Conservation (phyloP, 1,139 yeast species). For the Sugiyamaella neomexicana region DNA sequence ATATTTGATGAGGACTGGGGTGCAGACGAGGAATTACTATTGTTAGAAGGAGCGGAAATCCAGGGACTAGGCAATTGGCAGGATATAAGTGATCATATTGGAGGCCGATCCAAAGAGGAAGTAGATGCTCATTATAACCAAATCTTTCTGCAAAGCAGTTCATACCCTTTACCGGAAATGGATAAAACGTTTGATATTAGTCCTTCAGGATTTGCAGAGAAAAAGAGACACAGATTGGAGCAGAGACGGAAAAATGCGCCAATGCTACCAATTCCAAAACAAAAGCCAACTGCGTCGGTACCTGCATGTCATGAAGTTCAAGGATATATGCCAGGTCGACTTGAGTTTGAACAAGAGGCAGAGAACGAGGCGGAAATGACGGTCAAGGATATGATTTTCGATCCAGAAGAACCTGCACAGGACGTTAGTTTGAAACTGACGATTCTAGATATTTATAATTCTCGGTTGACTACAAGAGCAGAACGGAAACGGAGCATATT, state of each 20-base stretch:
- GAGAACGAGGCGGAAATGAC: slow-evolving; percentile 96
- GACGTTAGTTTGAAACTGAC: slow-evolving; percentile 89
- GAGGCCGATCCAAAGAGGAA: slow-evolving; percentile 89
- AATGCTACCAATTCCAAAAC: slow-evolving; percentile 60
- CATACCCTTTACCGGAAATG: slow-evolving; percentile 74
- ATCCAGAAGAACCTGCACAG: slow-evolving; percentile 83
- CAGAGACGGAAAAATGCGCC: slow-evolving; percentile 61
- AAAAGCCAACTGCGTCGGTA: slow-evolving; percentile 85
- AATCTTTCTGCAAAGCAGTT: slow-evolving; percentile 64
- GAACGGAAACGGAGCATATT: slow-evolving; percentile 84
- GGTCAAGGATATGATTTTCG: slow-evolving; percentile 92
- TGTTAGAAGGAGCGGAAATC: slow-evolving; percentile 89
- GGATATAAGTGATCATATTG: slow-evolving; percentile 92
- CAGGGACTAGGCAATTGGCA: slow-evolving; percentile 97
- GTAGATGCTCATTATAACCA: slow-evolving; percentile 78
- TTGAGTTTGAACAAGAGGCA: slow-evolving; percentile 93
- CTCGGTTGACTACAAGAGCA: slow-evolving; percentile 85
- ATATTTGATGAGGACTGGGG: slow-evolving; percentile 93
- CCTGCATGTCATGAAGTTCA: slow-evolving; percentile 97
- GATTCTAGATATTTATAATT: slow-evolving; percentile 83
- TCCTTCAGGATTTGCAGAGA: slow-evolving; percentile 67
- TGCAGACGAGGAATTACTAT: slow-evolving; percentile 89
- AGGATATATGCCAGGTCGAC: slow-evolving; percentile 98
- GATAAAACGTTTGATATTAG: slow-evolving; percentile 63
- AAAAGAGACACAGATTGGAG: slow-evolving; percentile 71